Evolutionary conservation across 768 basidiomycete species (phyloP).

Genomic region (Rhodotorula sphaerocarpa): DNA sequence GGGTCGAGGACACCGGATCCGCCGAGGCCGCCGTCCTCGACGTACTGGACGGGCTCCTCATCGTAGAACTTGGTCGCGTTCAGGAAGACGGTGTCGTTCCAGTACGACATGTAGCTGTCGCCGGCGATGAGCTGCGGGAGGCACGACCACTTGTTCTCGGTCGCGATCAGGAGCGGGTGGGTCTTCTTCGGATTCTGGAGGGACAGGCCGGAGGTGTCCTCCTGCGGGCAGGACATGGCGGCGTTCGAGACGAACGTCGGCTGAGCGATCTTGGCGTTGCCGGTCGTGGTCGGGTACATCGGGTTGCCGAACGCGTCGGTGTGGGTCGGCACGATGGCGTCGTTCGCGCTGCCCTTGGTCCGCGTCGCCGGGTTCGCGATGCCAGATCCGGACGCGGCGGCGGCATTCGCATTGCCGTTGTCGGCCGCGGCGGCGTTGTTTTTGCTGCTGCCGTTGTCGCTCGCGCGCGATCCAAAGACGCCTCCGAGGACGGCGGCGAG

Average conservation of each 20-base stretch:
- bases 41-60: constrained; percentile 55
- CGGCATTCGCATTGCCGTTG: constrained; percentile 35
- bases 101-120: constrained; percentile 75
- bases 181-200: constrained; percentile 63
- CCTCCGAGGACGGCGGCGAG: constrained; percentile 55
- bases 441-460: constrained; percentile 46
- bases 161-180: constrained; percentile 86
- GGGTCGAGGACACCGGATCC: constrained; percentile 82
- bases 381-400: constrained; percentile 44
- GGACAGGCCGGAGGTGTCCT: constrained; percentile 56
- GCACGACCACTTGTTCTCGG: constrained; percentile 79
- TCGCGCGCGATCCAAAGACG: constrained; percentile 61
- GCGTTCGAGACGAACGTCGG: constrained; percentile 47
- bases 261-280: constrained; percentile 46
- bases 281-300: constrained; percentile 57
- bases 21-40: constrained; percentile 57
- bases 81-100: constrained; percentile 83
- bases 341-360: constrained; percentile 67
- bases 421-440: constrained; percentile 10
- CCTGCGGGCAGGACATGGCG: constrained; percentile 64
- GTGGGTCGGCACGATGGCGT: constrained; percentile 69
- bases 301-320: constrained; percentile 38
- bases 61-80: constrained; percentile 72
- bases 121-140: constrained; percentile 65
- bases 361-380: constrained; percentile 49